Base-by-base conservation (phyloP, 345 rosid genomes). In the Salix brachista region DNA sequence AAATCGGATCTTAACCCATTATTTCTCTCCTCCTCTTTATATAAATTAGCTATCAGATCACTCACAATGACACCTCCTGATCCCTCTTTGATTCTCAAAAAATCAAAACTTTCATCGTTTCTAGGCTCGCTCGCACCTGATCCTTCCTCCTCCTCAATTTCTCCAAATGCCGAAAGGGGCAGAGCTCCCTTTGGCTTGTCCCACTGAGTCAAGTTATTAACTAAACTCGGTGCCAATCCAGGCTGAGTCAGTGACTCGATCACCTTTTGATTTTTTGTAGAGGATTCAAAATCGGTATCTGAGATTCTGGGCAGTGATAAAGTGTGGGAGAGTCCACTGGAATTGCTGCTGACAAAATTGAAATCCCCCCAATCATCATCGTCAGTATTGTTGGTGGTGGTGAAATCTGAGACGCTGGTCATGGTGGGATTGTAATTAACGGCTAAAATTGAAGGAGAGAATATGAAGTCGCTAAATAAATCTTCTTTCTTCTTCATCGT, bases 281-380 rank as follows among this genome's bases (percentile, higher is more conserved):
- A 50, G 44, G 73, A 71, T 37, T 75, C 64, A 6, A 73, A 67
- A 5, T 21, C 19, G 11, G 74, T 44, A 56, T 58, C 46, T 54
- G 65, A 64, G 28, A 28, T n/a, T 28, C 11, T 41, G 10, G 86
- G 87, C 4, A 81, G 75, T 8, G 89, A 85, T 61, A 54, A 77
- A 30, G 73, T 46, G 71, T 73, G 79, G 48, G 82, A 61, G 36
- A 74, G 13, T 41, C 73, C 75, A 71, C 65, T 74, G 50, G 88
- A 85, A 58, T 23, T 58, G 36, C 80, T 76, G 67, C 88, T 75
- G 64, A 89, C 77, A 83, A 93, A 95, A 66, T 91, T 97, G 83
- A 93, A 95, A 66, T 91, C 98, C 73, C 96, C 91, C 98, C 98
- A 95, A 76, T 90, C 90, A 54, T 90, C 92, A 36, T 90, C 98